phyloP scores from a whole-genome alignment of 2,329 filamentous ascomycete species.

The Teratosphaeriaceae sp. region DNA sequence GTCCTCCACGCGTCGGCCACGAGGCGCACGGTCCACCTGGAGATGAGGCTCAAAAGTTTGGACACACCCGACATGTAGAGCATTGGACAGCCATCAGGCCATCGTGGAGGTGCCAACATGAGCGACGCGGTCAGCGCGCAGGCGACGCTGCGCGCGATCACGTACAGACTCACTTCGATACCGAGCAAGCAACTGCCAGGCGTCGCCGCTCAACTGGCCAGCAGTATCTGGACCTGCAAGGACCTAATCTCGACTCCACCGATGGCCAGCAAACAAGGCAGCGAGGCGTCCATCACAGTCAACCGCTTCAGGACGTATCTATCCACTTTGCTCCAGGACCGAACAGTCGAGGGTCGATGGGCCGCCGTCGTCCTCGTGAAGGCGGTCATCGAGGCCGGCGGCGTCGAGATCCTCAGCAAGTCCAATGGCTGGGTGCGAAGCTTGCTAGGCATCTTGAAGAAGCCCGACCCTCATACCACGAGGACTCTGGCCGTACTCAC shows the following conservation, averaged over 20 bases:
- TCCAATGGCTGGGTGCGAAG: slow-evolving; percentile 69
- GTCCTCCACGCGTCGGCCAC: neutral
- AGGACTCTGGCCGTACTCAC: slow-evolving; percentile 73
- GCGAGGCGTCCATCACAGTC: slow-evolving; percentile 61
- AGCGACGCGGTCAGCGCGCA: neutral
- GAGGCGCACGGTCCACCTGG: neutral
- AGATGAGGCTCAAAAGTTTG: neutral
- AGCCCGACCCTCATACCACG: slow-evolving; percentile 66
- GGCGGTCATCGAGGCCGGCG: slow-evolving; percentile 71
- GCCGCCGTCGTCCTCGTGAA: slow-evolving; percentile 74
- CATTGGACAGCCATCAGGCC: neutral
- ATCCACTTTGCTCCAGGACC: slow-evolving; percentile 70
- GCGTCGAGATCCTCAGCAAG: slow-evolving; percentile 71
- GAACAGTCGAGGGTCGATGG: slow-evolving; percentile 67
- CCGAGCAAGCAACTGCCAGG: slow-evolving; percentile 66
- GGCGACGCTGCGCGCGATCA: slow-evolving; percentile 55
- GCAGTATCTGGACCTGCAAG: slow-evolving; percentile 48
- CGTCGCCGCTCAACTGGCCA: slow-evolving; percentile 62
- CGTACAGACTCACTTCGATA: slow-evolving; percentile 63
- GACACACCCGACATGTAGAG: neutral
- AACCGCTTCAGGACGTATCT: slow-evolving; percentile 78
- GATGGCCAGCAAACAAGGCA: slow-evolving; percentile 50
- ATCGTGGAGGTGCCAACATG: slow-evolving; percentile 8
- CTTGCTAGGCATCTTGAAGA: slow-evolving; percentile 71
- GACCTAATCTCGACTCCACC: slow-evolving; percentile 57